Conservation (phyloP, 805 yeast species). For the Spathaspora gorwiae region DNA sequence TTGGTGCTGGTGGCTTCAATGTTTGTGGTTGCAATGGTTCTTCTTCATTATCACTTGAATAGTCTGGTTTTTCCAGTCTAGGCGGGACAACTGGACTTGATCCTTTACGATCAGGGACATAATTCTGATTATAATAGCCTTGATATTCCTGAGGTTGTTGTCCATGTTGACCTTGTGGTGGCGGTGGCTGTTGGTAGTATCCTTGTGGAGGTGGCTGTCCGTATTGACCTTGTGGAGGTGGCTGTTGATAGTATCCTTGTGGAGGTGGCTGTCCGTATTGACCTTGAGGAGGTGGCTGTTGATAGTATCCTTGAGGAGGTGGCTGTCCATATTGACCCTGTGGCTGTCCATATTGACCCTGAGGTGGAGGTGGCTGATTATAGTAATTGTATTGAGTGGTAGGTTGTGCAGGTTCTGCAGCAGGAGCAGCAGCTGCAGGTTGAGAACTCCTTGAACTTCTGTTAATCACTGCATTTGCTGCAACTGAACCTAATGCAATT, state of each 20-base stretch:
- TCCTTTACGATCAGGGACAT: no score
- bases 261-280: background rate
- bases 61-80: background rate
- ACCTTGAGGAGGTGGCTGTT: background rate
- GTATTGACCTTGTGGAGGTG: no score
- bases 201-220: no score
- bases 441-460: background rate
- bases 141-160: no score
- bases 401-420: background rate
- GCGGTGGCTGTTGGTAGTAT: no score
- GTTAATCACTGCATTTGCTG: slow-evolving; percentile 1
- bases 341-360: background rate
- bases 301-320: background rate
- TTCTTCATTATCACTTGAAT: background rate
- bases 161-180: no score
- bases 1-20: background rate
- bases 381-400: background rate
- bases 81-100: background rate
- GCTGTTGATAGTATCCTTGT: background rate
- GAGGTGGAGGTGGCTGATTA: background rate
- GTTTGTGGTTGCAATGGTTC: no score
- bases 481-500: slow-evolving; percentile 2
- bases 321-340: no score
- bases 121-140: no score
- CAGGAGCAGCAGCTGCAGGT: background rate